Evolutionary conservation across 2,329 filamentous ascomycete genomes (phyloP).

Genomic region (Neoascochyta sp.): DNA sequence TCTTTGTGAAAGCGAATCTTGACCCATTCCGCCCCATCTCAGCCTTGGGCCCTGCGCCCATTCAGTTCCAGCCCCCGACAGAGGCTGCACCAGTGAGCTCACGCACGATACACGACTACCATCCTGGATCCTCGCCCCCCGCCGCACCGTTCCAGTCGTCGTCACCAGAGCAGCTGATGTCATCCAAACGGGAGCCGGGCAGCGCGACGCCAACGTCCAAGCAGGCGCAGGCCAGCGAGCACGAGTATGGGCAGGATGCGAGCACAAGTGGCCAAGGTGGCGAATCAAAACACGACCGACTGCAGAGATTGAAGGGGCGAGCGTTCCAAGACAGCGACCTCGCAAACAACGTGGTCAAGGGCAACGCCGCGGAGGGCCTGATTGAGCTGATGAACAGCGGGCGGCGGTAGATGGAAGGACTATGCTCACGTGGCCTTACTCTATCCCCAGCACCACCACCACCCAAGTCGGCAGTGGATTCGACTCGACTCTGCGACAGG

Average conservation of each 20-base stretch:
- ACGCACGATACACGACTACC: conserved; percentile 31
- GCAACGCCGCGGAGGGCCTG: conserved; percentile 52
- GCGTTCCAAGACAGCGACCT: conserved; percentile 36
- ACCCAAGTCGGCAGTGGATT: no score
- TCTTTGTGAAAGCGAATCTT: conserved; percentile 29
- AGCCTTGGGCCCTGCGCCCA: conserved; percentile 37
- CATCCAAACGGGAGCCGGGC: conserved; percentile 11
- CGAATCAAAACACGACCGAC: conserved; percentile 18
- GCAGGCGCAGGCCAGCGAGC: no score
- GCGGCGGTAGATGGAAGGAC: conserved; percentile 11
- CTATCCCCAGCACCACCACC: no score
- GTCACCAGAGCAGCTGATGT: conserved; percentile 20
- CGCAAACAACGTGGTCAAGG: conserved; percentile 48
- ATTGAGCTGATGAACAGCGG: conserved; percentile 44
- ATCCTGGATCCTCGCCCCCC: conserved; percentile 31
- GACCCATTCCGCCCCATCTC: conserved; percentile 30
- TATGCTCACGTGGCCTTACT: no score
- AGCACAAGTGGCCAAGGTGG: conserved; percentile 17
- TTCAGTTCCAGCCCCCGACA: conserved; percentile 32
- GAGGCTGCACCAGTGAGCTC: conserved; percentile 35
- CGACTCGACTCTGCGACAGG: no score
- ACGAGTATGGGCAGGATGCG: conserved; percentile 11
- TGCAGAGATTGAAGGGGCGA: conserved; percentile 26
- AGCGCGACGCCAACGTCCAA: no score
- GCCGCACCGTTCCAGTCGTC: conserved; percentile 13